phyloP scores from a whole-genome alignment of 768 basidiomycete species.

The Favolaschia claudopus region DNA sequence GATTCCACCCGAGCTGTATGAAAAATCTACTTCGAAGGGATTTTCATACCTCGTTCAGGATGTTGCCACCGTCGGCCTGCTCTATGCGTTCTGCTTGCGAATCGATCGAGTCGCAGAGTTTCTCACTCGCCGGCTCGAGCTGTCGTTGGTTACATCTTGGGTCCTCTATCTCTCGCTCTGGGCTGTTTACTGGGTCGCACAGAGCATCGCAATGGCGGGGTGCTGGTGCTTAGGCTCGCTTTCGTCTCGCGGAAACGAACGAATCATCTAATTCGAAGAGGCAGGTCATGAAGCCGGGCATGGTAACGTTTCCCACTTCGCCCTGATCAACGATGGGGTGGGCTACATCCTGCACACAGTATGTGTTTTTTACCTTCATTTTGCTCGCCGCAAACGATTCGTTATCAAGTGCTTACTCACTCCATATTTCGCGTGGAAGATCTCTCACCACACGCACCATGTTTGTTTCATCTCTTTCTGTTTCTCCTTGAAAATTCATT shows the following conservation, averaged over 20 bases:
- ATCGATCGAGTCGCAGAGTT: background rate
- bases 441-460: constrained; percentile 76
- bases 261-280: background rate
- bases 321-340: constrained; percentile 48
- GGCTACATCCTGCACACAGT: constrained; percentile 59
- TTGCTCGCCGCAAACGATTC: too few relatives aligned
- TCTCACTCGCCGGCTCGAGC: background rate
- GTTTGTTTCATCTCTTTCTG: constrained; percentile 36
- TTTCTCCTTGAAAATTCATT: too few relatives aligned
- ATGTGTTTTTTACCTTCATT: too few relatives aligned
- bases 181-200: constrained; percentile 1
- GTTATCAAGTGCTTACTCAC: constrained; percentile 53
- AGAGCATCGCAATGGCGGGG: constrained; percentile 8
- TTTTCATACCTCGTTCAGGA: background rate
- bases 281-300: constrained; percentile 57
- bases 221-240: constrained; percentile 1
- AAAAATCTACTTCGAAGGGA: background rate
- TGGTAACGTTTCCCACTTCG: constrained; percentile 46
- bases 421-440: constrained; percentile 71
- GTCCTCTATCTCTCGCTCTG: background rate
- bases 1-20: background rate
- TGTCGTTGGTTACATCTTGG: background rate
- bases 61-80: background rate
- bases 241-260: background rate
- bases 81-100: background rate